Evolutionary conservation across 2,329 filamentous ascomycete species (phyloP).

Genomic region (Westerdykella sp.): DNA sequence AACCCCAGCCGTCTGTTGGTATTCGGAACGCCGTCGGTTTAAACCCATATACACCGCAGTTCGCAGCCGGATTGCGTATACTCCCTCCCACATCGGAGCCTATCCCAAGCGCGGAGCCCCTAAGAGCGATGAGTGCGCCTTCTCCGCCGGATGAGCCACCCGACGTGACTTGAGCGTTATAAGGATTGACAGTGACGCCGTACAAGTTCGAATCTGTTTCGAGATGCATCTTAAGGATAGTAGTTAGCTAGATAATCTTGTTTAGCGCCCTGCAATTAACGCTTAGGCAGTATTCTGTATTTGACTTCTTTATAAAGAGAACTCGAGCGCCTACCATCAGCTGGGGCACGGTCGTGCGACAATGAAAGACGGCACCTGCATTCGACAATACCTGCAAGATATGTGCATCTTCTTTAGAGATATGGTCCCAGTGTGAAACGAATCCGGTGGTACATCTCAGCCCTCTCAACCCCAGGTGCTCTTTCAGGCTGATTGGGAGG

Average conservation of each 20-base stretch:
- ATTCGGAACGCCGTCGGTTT: slow-evolving; percentile 43
- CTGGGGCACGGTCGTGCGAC: slow-evolving; percentile 50
- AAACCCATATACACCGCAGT: slow-evolving; percentile 29
- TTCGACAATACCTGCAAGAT: slow-evolving; percentile 45
- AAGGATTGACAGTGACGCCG: slow-evolving; percentile 50
- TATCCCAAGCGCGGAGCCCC: slow-evolving; percentile 50
- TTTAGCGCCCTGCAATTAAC: no score
- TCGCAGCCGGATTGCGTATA: slow-evolving; percentile 24
- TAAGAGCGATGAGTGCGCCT: slow-evolving; percentile 48
- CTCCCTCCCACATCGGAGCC: slow-evolving; percentile 22
- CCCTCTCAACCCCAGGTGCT: slow-evolving; percentile 48
- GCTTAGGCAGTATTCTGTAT: slow-evolving; percentile 12
- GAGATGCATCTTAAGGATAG: slow-evolving; percentile 40
- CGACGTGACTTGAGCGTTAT: slow-evolving; percentile 45
- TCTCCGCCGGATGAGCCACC: slow-evolving; percentile 55
- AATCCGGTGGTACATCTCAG: slow-evolving; percentile 47
- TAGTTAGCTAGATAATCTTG: no score
- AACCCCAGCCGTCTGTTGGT: slow-evolving; percentile 38
- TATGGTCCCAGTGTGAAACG: slow-evolving; percentile 44
- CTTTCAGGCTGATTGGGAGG: slow-evolving; percentile 49
- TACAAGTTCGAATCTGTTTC: slow-evolving; percentile 49
- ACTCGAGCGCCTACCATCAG: slow-evolving; percentile 18
- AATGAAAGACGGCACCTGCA: slow-evolving; percentile 50
- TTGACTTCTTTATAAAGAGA: background rate
- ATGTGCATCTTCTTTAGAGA: slow-evolving; percentile 42